Base-by-base conservation (phyloP, 345 rosid genomes). In the Triadica sebifera region DNA sequence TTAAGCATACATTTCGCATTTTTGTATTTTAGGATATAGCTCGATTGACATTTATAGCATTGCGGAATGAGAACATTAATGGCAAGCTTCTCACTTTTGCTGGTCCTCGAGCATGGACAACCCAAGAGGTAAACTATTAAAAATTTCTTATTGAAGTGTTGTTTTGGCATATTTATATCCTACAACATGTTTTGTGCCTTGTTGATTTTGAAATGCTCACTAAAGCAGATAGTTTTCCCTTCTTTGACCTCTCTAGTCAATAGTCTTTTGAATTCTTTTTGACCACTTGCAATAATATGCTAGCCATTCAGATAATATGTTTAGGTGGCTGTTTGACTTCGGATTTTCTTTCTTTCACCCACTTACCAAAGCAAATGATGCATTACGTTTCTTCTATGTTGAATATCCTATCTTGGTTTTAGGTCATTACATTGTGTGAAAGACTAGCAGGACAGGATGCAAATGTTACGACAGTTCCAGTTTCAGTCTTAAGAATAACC, bases 361-460 rank as follows among this genome's bases (percentile, higher is more conserved):
- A 5, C 38, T 5, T 3, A 8, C 50, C 11, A 2, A 62, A 58
- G 76, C 25, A 39, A 53, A 34, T 17, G 71, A 29, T 71, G 60
- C 41, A 45, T 17, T 29, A 25, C 6, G 34, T 45, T 52, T 80
- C 65, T 22, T 76, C 24, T 37, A 1, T 74, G 52, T 55, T 49
- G 19, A 66, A 19, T 6, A 19, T 37, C 16, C 15, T 65, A n/a
- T 55, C 59, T 71, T 78, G 50, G 66, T 69, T 80, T 72, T 75
- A 95, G 99, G 99, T 95, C 51, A 86, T 95, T 78, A 86, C 99
- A 65, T 61, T 95, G 55, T 93, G 99, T 17, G 98, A 91, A 88
- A 89, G 96, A 80, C 98, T 95, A 0, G 99, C 99, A 5, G 98
- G 98, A 55, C 99, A 92, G 85, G 99, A 92, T 84, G 99, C 99